These are phyloP conservation scores for Xylaria nigripes DNA, from an alignment of 495 filamentous ascomycete genomes.

Conservation along the genomic window DNA sequence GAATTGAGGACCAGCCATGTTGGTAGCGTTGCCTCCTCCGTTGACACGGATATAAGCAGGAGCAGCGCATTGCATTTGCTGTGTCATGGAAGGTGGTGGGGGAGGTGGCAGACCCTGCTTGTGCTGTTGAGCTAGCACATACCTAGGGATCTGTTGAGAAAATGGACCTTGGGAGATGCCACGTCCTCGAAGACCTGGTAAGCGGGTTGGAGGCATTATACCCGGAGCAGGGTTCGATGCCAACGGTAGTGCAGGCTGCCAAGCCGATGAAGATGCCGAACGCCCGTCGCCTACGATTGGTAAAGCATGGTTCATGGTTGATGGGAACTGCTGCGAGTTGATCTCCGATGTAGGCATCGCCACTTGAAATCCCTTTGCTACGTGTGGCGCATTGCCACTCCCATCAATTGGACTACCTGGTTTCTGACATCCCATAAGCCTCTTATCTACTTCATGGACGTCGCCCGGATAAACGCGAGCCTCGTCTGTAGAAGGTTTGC, in stretches of 20 bases:
- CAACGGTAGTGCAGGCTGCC: not conserved
- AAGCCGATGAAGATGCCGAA: not conserved
- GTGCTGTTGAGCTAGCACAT: not conserved
- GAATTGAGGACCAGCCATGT: not conserved
- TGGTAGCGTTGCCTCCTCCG: not conserved
- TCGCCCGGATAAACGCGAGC: slow-evolving; percentile 3
- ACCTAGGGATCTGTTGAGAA: not conserved
- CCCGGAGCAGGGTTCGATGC: not conserved
- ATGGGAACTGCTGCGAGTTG: not conserved
- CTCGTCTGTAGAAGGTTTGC: not conserved
- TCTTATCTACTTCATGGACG: not conserved
- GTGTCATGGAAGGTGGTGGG: not conserved
- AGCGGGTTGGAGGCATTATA: not conserved
- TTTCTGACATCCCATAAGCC: slow-evolving; percentile 2
- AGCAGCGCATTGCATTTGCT: not conserved
- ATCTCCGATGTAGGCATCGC: not conserved
- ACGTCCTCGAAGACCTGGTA: not conserved
- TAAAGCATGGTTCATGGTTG: not conserved
- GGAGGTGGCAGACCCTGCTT: not conserved
- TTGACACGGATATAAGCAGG: not conserved
- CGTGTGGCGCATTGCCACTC: not conserved
- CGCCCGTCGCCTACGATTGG: not conserved
- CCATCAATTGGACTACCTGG: not conserved
- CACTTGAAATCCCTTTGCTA: not conserved
- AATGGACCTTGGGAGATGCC: not conserved